Conservation (phyloP, 2,329 filamentous ascomycete genomes). For the Fusarium dlaminii region DNA sequence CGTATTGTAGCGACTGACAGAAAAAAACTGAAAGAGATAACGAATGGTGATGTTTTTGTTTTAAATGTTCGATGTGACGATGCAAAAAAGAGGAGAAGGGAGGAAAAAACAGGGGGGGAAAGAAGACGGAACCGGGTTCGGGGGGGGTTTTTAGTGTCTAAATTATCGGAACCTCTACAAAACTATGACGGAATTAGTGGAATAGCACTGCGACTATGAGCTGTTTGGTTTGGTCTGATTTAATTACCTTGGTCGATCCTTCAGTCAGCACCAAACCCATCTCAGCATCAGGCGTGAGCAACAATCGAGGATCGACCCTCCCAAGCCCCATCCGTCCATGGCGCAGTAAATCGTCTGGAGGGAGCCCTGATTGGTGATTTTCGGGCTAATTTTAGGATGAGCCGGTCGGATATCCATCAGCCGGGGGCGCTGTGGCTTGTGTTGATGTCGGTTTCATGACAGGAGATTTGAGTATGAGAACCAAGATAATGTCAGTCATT, state of each 20-base stretch:
- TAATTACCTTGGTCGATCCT: constrained; percentile 22
- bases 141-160: not conserved
- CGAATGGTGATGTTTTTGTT: not conserved
- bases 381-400: constrained; percentile 20
- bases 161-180: not conserved
- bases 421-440: not conserved
- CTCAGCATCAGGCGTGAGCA: not conserved
- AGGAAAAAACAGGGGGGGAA: not conserved
- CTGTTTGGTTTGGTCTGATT: not conserved
- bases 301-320: not conserved
- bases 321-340: constrained; percentile 11
- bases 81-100: not conserved
- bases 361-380: not conserved
- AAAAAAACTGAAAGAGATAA: not conserved
- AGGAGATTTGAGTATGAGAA: not conserved
- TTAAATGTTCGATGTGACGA: not conserved
- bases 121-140: not conserved
- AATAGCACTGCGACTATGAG: not conserved
- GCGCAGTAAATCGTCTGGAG: constrained; percentile 1
- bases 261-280: constrained; percentile 17
- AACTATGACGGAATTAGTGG: not conserved
- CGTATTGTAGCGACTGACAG: constrained; percentile 14
- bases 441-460: not conserved
- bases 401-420: not conserved
- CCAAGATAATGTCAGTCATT: not conserved